Base-by-base conservation (phyloP, 2,329 filamentous ascomycete genomes). In the Fusarium pseudograminearum region DNA sequence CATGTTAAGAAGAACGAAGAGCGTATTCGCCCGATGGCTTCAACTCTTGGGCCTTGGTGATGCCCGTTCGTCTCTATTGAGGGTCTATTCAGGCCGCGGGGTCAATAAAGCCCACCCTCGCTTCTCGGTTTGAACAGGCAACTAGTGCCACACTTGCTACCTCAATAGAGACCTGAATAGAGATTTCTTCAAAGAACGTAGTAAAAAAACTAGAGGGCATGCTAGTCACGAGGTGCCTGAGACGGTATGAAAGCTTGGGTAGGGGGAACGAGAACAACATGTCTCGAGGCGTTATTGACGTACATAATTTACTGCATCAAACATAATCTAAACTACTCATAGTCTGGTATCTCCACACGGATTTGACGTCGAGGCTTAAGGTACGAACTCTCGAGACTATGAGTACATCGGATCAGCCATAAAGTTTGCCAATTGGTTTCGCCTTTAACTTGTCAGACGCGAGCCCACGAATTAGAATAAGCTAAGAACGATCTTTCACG, bases 91-190 rank as follows among this genome's bases (percentile, higher is more conserved):
- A 69, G 63, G n/a, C 8, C 45, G 64, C 42, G 55, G 61, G 51
- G 52, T 65, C 58, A 72, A 70, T 70, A 70, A 69, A 69, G 69
- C 57, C 54, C n/a, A 57, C 50, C 26, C 24, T 59, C 41, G 31
- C 44, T 52, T 42, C 36, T 53, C 40, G 41, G 30, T 6, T 63
- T 15, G 33, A 53, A 45, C 38, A 61, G n/a, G 20, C 16, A 55
- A 16, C 59, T 41, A 56, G 47, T 61, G 48, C 45, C 52, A 41
- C 22, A 46, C 18, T 20, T 38, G 53, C 26, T 41, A 20, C 30
- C 10, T 30, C 28, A 30, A 30, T 30, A 30, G 11, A 12, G 28
- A 30, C 41, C 51, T 53, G n/a, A 45, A 55, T 45, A 70, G 28
- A 44, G 28, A 34, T 2, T 12, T 12, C 9, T 26, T 40, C 34